A percentile compares a stretch with the other conserved stretches of the same genome.
These are phyloP conservation scores for Astragalus glycyphyllos DNA, from an alignment of 306 rosid species.

Conservation along the genomic window DNA sequence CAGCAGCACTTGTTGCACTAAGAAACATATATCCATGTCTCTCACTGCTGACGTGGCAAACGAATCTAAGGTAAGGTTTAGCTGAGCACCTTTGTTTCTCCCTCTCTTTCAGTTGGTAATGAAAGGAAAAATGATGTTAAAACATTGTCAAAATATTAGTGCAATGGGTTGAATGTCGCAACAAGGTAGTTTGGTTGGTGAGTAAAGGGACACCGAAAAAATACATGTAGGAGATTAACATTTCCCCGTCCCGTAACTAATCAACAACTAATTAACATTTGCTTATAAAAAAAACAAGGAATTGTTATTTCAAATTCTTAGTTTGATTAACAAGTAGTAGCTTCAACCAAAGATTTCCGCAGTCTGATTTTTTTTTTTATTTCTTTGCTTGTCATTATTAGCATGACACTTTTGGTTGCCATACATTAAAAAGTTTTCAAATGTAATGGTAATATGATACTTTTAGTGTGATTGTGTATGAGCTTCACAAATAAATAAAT, in stretches of 20 bases:
- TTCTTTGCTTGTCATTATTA: not conserved
- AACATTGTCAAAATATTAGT: not conserved
- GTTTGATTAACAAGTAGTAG: not conserved
- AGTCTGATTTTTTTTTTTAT: not conserved
- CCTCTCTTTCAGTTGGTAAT: not conserved
- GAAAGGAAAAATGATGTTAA: not conserved
- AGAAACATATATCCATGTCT: constrained; percentile 43
- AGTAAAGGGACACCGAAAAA: no score
- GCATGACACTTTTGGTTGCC: constrained; percentile 2
- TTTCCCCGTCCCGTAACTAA: no score
- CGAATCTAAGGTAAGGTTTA: constrained; percentile 47
- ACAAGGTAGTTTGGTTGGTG: no score
- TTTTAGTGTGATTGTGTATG: not conserved
- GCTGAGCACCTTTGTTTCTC: not conserved
- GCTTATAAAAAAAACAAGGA: no score
- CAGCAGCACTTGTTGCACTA: constrained; percentile 11
- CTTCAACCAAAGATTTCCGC: not conserved
- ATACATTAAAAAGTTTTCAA: not conserved
- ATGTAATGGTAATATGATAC: not conserved
- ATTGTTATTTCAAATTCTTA: no score
- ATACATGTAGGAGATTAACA: no score
- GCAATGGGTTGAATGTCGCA: not conserved
- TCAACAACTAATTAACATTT: no score
- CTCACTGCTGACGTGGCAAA: constrained; percentile 43
- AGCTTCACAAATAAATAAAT: not conserved